Evolutionary conservation across 2,329 filamentous ascomycete species (phyloP).

Genomic region (Clarireedia hainanense): DNA sequence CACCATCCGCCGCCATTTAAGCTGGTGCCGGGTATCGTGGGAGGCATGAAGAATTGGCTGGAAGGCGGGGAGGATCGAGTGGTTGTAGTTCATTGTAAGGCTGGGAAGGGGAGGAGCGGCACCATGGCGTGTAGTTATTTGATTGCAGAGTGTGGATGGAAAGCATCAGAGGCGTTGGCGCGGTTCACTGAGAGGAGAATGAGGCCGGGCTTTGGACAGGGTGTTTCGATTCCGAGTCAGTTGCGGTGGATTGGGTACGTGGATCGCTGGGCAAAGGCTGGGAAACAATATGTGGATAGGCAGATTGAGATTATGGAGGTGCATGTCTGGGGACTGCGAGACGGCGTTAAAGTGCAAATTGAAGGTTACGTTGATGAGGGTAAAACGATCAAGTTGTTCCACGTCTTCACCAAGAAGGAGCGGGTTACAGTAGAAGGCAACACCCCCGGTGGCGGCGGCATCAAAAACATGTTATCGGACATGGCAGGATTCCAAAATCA

Average conservation of each 20-base stretch:
- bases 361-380: conserved; percentile 86
- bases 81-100: conserved; percentile 92
- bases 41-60: conserved; percentile 87
- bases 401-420: conserved; percentile 70
- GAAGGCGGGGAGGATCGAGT: conserved; percentile 45
- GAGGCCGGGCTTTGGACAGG: conserved; percentile 79
- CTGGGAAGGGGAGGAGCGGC: conserved; percentile 88
- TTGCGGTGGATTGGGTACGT: conserved; percentile 83
- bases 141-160: conserved; percentile 77
- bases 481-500: conserved; percentile 36
- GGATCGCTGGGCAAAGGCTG: conserved; percentile 69
- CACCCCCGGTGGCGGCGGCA: conserved; percentile 40
- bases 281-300: conserved; percentile 75
- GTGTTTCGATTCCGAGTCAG: conserved; percentile 90
- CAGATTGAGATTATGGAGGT: conserved; percentile 81
- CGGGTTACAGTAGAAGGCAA: conserved; percentile 57
- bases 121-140: conserved; percentile 84
- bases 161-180: conserved; percentile 51
- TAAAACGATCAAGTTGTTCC: conserved; percentile 74
- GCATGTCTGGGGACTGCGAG: conserved; percentile 79
- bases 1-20: conserved; percentile 94
- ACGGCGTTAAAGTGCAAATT: conserved; percentile 80
- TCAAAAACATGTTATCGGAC: conserved; percentile 46
- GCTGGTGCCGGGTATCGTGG: conserved; percentile 81
- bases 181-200: conserved; percentile 78